These are phyloP conservation scores for Boletus sp. DNA, from an alignment of 1,284 basidiomycete species.

Conservation along the genomic window DNA sequence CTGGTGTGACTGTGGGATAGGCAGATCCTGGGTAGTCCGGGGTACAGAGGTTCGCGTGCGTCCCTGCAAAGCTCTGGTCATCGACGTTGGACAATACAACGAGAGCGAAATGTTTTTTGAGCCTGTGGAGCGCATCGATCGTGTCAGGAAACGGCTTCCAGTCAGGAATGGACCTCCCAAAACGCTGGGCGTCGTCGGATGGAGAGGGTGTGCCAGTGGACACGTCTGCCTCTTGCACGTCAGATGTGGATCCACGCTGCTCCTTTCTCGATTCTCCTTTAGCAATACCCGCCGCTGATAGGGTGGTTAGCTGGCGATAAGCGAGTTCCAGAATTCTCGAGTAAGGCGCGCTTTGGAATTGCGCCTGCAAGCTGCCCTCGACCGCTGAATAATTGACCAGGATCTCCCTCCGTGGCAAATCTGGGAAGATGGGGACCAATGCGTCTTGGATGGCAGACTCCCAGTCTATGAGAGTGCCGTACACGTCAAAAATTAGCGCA, in stretches of 20 bases:
- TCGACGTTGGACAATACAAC: conserved; percentile 75
- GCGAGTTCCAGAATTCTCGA: conserved; percentile 46
- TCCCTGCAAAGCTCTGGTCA: conserved; percentile 54
- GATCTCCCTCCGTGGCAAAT: conserved; percentile 45
- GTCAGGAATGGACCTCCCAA: conserved; percentile 53
- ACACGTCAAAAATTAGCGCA: conserved; percentile 62
- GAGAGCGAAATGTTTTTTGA: conserved; percentile 62
- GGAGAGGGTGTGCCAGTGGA: conserved; percentile 17
- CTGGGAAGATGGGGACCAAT: conserved; percentile 50
- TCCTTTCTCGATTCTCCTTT: conserved; percentile 1
- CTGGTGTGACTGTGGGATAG: conserved; percentile 41
- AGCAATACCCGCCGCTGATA: not conserved
- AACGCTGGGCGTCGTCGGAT: conserved; percentile 31
- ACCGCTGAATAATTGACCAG: conserved; percentile 49
- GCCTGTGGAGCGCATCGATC: conserved; percentile 49
- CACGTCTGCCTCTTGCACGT: conserved; percentile 17
- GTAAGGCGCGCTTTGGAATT: conserved; percentile 58
- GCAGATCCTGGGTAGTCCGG: conserved; percentile 27
- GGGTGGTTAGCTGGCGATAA: conserved; percentile 33
- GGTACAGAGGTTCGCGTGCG: conserved; percentile 54
- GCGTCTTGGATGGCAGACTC: conserved; percentile 58
- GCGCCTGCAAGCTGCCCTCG: conserved; percentile 55
- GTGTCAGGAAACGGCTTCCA: conserved; percentile 72
- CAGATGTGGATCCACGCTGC: conserved; percentile 4
- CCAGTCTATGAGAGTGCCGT: conserved; percentile 72